Base-by-base conservation (phyloP, 805 yeast genomes). In the Ogataea nonfermentans region DNA sequence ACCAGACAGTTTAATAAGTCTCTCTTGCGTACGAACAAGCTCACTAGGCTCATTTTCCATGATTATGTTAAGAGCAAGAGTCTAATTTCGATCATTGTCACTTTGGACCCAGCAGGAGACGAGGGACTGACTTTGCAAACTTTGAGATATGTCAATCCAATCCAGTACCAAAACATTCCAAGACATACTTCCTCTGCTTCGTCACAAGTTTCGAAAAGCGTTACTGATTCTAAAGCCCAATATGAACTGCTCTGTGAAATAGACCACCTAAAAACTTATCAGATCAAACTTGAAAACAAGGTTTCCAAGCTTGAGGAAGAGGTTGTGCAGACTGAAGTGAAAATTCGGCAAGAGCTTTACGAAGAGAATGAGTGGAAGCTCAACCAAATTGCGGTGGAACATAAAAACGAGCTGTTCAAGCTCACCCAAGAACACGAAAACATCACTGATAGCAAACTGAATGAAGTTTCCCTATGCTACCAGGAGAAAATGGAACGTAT, bases 1-100 rank as follows among this genome's bases (percentile, higher is more conserved):
- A 57, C 63, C 11, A 57, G 61, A 32, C 65, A 56, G 41, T 59
- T 63, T 44, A 65, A 69, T 46, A 63, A 63, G 47, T 62, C 76
- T 6, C 54, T 64, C n/a, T 49, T 75, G 45, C 63, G 79, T 51
- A 68, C 72, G 8, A 69, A 72, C 22, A 74, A 71, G 47, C 59
- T 76, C 12, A 71, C 78, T 3, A 68, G 77, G 47, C 47, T 76
- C 25, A 57, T 77, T 3, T 62, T 76, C 31, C 63, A 73, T 26
- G 78, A 74, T 49, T 65, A 63, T 34, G 62, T 66, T 24, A 60
- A 61, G 35, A 48, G 48, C 17, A 55, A 57, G 14, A 52, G 55
- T 27, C 55, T 56, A 11, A 55, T 70, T 6, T 54, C 57, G 3
- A 56, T 69, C 15, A 47, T 72, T 27, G 66, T 68, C 19, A 64